These are phyloP conservation scores for Myochromella boudieri DNA, from an alignment of 768 basidiomycete species.

Conservation along the genomic window DNA sequence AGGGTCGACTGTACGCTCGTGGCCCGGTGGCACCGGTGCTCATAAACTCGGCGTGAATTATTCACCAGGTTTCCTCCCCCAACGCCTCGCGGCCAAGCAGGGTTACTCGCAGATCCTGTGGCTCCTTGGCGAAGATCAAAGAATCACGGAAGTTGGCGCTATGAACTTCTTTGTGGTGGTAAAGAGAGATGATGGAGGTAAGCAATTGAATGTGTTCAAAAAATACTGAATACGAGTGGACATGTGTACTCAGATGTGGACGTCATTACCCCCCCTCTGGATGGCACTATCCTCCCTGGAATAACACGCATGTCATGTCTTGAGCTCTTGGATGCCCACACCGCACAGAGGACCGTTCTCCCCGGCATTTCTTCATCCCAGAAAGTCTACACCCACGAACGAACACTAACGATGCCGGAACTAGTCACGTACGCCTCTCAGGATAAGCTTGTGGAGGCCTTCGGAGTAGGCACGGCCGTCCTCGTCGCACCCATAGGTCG, in stretches of 20 bases:
- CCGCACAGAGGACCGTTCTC: constrained; percentile 40
- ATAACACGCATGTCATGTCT: constrained; percentile 83
- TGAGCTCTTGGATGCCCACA: constrained; percentile 61
- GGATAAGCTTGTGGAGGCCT: constrained; percentile 68
- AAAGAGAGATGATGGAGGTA: constrained; percentile 56
- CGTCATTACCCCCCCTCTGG: constrained; percentile 79
- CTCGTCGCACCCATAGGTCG: constrained; percentile 62
- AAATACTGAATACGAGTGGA: too few species aligned
- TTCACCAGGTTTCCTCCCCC: constrained; percentile 59
- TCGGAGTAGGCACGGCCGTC: constrained; percentile 78
- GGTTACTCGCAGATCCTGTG: constrained; percentile 83
- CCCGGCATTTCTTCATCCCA: constrained; percentile 36
- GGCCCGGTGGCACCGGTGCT: constrained; percentile 72
- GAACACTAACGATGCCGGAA: constrained; percentile 57
- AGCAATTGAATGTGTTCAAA: constrained; percentile 20
- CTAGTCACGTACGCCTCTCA: constrained; percentile 44
- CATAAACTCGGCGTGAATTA: constrained; percentile 78
- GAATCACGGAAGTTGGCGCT: constrained; percentile 60
- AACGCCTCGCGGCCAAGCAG: constrained; percentile 58
- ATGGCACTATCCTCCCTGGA: constrained; percentile 89
- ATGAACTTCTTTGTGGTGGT: constrained; percentile 84
- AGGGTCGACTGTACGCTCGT: constrained; percentile 39
- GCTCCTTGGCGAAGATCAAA: constrained; percentile 60
- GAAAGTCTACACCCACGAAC: constrained; percentile 52
- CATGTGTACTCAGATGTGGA: constrained; percentile 57